Conservation (phyloP, 306 rosid species). For the Gleditsia sinensis region DNA sequence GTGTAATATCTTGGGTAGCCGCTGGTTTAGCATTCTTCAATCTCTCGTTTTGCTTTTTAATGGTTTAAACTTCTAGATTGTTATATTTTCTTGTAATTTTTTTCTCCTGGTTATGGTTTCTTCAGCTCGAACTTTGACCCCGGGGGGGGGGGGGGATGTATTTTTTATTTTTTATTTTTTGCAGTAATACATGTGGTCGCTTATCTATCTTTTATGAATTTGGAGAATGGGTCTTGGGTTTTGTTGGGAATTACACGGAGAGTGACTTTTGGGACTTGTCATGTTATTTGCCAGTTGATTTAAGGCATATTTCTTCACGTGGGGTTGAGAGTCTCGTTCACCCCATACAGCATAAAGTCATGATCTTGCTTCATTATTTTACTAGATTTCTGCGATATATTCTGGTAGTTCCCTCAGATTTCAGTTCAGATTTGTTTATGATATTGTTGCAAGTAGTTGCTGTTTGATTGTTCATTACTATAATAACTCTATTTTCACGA, state of each 20-base stretch:
- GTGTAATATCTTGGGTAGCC: constrained; percentile 38
- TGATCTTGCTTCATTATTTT: constrained; percentile 44
- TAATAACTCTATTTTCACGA: constrained; percentile 39
- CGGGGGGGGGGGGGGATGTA: constrained; percentile 25
- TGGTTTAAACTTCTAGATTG: constrained; percentile 3
- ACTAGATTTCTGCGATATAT: constrained; percentile 60
- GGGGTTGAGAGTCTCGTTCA: constrained; percentile 29
- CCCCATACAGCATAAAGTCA: background rate
- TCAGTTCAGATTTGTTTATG: constrained; percentile 46
- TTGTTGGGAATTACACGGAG: constrained; percentile 75
- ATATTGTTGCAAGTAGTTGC: constrained; percentile 62
- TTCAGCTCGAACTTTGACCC: constrained; percentile 25
- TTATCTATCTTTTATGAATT: constrained; percentile 9
- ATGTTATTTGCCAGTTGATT: constrained; percentile 47
- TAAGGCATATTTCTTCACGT: constrained; percentile 50
- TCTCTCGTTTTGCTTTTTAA: constrained; percentile 9
- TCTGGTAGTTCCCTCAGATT: constrained; percentile 75
- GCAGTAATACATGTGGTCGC: constrained; percentile 31
- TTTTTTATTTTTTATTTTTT: background rate
- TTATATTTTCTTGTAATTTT: constrained; percentile 13
- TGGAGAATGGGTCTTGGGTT: constrained; percentile 63
- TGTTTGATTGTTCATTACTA: constrained; percentile 55
- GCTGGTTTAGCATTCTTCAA: constrained; percentile 18
- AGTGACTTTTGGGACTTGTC: constrained; percentile 75
- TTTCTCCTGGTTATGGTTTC: constrained; percentile 27